These are phyloP conservation scores for Fusarium dimerum DNA, from an alignment of 2,329 filamentous ascomycete species.

Conservation along the genomic window DNA sequence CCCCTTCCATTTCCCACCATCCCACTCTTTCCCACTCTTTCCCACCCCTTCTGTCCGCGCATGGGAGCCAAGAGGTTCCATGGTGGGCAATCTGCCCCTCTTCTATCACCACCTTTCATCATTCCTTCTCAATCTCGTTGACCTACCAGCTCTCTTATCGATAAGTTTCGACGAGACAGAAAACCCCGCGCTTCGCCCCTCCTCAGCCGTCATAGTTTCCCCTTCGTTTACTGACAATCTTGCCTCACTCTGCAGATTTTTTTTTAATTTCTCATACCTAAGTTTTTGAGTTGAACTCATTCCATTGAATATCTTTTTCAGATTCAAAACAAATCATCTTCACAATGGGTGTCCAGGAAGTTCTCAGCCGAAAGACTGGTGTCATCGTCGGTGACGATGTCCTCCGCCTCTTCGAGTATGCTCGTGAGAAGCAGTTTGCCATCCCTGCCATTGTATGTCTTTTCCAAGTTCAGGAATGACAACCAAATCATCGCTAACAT, in stretches of 20 bases:
- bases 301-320: conserved; percentile 11
- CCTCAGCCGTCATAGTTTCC: conserved; percentile 22
- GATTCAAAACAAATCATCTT: conserved; percentile 21
- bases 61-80: neutral
- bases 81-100: neutral
- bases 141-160: conserved; percentile 19
- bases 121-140: conserved; percentile 7
- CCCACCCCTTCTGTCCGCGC: conserved; percentile 6
- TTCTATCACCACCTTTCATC: conserved; percentile 18
- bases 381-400: conserved; percentile 58
- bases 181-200: conserved; percentile 29
- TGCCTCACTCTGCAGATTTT: conserved; percentile 25
- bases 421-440: conserved; percentile 83
- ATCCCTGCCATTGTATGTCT: conserved; percentile 71
- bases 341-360: conserved; percentile 42
- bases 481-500: conserved; percentile 2
- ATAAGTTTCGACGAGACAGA: conserved; percentile 23
- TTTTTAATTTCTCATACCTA: conserved; percentile 12
- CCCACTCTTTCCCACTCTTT: conserved; percentile 18
- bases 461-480: neutral
- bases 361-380: conserved; percentile 53
- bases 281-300: conserved; percentile 17
- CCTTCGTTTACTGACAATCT: conserved; percentile 24
- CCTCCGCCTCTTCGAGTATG: conserved; percentile 79
- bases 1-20: conserved; percentile 9